Evolutionary conservation across 768 basidiomycete species (phyloP).

Genomic region (Russula brevipes): DNA sequence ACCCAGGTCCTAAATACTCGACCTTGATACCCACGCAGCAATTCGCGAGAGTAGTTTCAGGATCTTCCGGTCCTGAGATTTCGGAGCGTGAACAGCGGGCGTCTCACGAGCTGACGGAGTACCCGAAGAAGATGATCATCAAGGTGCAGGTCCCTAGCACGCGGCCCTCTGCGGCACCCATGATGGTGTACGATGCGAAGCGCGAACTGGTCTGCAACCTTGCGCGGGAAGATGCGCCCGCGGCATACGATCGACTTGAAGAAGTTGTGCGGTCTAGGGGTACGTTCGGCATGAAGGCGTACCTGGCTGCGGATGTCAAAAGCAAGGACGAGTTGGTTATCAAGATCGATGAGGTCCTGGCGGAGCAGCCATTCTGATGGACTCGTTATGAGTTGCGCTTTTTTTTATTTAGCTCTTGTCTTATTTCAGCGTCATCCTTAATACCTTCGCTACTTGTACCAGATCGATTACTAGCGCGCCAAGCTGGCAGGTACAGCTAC

Average conservation of each 20-base stretch:
- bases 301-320: constrained; percentile 47
- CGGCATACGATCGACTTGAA: constrained; percentile 40
- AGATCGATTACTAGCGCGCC: no score
- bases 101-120: constrained; percentile 24
- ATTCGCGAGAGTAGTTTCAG: constrained; percentile 25
- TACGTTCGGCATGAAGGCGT: constrained; percentile 44
- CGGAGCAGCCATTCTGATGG: constrained; percentile 50
- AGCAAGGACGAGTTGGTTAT: constrained; percentile 44
- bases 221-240: constrained; percentile 27
- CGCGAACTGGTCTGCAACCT: no score
- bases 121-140: constrained; percentile 43
- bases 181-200: no score
- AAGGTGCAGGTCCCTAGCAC: constrained; percentile 47
- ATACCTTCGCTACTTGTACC: neutral
- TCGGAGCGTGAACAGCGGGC: constrained; percentile 23
- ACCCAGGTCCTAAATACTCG: constrained; percentile 21
- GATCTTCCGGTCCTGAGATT: constrained; percentile 24
- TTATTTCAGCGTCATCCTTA: neutral
- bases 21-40: constrained; percentile 34
- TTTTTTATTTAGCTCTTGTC: neutral
- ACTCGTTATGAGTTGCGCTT: no score
- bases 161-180: no score
- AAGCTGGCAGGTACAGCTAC: no score
- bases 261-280: constrained; percentile 40
- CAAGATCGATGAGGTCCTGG: constrained; percentile 47